phyloP scores from a whole-genome alignment of 768 basidiomycete genomes.

The Macrolepiota dolichaula region DNA sequence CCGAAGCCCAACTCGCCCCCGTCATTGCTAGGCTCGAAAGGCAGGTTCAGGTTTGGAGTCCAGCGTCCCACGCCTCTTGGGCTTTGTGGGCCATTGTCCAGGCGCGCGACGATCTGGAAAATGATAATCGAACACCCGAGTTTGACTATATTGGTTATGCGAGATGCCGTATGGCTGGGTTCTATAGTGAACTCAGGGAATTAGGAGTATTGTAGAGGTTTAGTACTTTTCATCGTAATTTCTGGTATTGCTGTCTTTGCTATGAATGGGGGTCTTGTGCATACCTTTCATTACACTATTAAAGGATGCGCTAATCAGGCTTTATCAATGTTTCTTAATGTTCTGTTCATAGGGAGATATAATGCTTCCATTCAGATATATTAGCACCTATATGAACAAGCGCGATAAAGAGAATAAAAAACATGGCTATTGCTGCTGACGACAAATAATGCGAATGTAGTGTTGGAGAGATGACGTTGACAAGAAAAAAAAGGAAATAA shows the following conservation, averaged over 20 bases:
- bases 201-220: conserved; percentile 34
- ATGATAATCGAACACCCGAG: conserved; percentile 57
- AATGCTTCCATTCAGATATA: conserved; percentile 12
- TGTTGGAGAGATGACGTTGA: conserved; percentile 25
- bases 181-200: conserved; percentile 50
- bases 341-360: background rate
- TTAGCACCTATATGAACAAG: conserved; percentile 13
- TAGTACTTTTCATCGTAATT: background rate
- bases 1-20: conserved; percentile 33
- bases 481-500: conserved; percentile 16
- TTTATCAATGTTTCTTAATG: background rate
- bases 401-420: conserved; percentile 27
- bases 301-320: background rate
- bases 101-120: conserved; percentile 71
- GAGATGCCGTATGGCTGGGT: conserved; percentile 58
- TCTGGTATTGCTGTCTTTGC: background rate
- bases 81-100: conserved; percentile 94
- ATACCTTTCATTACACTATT: background rate
- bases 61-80: conserved; percentile 91
- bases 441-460: conserved; percentile 41
- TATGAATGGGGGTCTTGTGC: background rate
- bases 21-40: conserved; percentile 61
- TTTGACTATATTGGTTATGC: conserved; percentile 93
- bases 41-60: conserved; percentile 86
- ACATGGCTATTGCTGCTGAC: conserved; percentile 34